phyloP scores from a whole-genome alignment of 495 filamentous ascomycete genomes.

The Ascodesmis nigricans region DNA sequence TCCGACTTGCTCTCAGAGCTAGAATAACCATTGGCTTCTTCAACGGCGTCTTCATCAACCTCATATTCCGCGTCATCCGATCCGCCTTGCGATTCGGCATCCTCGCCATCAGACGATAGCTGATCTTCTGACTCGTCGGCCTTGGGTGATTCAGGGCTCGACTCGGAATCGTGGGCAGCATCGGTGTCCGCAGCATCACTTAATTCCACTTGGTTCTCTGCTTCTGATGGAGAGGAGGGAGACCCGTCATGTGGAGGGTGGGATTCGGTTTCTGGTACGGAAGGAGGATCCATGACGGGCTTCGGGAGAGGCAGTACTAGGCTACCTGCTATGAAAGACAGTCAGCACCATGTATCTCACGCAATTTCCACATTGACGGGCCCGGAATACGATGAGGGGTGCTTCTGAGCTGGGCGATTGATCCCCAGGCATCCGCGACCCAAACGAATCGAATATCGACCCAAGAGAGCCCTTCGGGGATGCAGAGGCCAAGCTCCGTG shows the following conservation, averaged over 20 bases:
- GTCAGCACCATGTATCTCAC: conserved; percentile 15
- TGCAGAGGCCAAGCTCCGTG: conserved; percentile 19
- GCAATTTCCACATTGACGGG: conserved; percentile 9
- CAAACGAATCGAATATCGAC: conserved; percentile 8
- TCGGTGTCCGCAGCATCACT: conserved; percentile 18
- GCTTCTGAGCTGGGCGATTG: conserved; percentile 16
- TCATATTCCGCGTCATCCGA: conserved; percentile 21
- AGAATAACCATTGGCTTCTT: conserved; percentile 15
- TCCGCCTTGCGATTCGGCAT: conserved; percentile 11
- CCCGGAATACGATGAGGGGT: conserved; percentile 18
- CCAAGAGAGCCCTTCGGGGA: conserved; percentile 15
- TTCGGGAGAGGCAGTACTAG: conserved; percentile 16
- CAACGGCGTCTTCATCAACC: conserved; percentile 13
- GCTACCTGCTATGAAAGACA: conserved; percentile 18
- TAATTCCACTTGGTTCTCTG: conserved; percentile 18
- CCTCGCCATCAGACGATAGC: conserved; percentile 19
- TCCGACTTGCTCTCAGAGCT: conserved; percentile 10
- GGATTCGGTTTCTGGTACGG: conserved; percentile 12
- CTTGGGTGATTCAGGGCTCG: conserved; percentile 15
- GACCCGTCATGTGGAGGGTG: conserved; percentile 7
- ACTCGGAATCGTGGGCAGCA: conserved; percentile 14
- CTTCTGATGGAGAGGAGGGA: conserved; percentile 11
- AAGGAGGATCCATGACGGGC: too few species aligned
- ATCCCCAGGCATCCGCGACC: conserved; percentile 8
- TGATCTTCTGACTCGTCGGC: conserved; percentile 15